Base-by-base conservation (phyloP, 768 basidiomycete genomes). In the Gymnopilus dilepis region DNA sequence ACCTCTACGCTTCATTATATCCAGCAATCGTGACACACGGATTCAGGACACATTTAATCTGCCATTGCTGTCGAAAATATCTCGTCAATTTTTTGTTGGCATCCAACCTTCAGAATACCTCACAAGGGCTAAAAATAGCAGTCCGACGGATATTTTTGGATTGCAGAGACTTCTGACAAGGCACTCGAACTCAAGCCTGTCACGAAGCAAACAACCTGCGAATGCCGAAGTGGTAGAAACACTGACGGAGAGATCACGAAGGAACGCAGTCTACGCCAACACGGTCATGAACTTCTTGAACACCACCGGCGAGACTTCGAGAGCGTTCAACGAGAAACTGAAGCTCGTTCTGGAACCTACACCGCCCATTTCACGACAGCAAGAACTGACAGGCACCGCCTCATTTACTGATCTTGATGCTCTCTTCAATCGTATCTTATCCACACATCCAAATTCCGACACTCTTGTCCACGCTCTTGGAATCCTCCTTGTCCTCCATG, bases 1-100 rank as follows among this genome's bases (percentile, higher is more conserved):
- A 28, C 59, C 59, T 21, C 53, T 60, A 17, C 59, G 59, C 7
- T 60, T 60, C 26, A 37, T 60, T n/a, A 60, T 60, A 7, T 33
- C 59, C 5, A 60, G 59, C 43, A 60, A 60, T 45, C 53, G 52
- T 19, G 42, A 60, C 31, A 41, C 52, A 34, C 8, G 53, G 21
- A 26, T 60, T 12, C 59, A 60, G 30, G 59, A 60, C 22, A 19
- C 54, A 26, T 60, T 60, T 43, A 54, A 48, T 45, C 42, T 43
- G 7, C 43, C 59, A 6, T 19, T 22, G 6, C 28, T 60, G 33
- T 60, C 59, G 4, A 60, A 43, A 38, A 40, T 55, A n/a, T 47
- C 59, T 1, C 53, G 53, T 33, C 59, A 60, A 48, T 60, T 55
- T 42, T 60, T 60, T 31, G 59, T 60, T 7, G 53, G 53, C 26